Percentiles rank a stretch among this genome's conserved stretches.
Conservation (phyloP, 2,329 filamentous ascomycete genomes). For the Albifimbria verrucaria region DNA sequence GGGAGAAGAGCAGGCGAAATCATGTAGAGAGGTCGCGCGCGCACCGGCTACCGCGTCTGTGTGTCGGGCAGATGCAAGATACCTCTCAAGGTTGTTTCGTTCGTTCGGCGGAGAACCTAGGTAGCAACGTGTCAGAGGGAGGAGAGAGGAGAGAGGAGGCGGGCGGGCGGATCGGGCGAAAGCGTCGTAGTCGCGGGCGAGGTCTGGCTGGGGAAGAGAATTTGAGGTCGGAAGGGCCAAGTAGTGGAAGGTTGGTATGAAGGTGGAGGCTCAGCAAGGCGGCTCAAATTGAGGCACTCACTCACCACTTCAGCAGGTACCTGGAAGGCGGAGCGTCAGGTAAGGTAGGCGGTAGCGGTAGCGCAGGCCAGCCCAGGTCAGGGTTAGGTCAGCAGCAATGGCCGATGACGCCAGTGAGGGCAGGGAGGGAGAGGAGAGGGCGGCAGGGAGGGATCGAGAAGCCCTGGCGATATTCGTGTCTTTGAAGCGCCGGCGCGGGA, state of each 20-base stretch:
- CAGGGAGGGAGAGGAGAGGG: conserved; percentile 7
- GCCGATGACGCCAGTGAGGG: conserved; percentile 27
- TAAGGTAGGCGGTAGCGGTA: neutral
- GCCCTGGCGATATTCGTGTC: conserved; percentile 4
- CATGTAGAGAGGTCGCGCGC: conserved; percentile 32
- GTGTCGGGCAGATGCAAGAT: conserved; percentile 10
- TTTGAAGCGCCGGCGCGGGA: conserved; percentile 9
- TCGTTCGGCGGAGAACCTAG: conserved; percentile 9
- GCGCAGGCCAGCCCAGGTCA: conserved; percentile 20
- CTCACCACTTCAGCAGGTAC: conserved; percentile 2
- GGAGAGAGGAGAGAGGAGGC: neutral
- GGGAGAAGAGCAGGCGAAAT: conserved; percentile 29
- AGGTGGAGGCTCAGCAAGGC: conserved; percentile 23
- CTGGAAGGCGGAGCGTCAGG: neutral
- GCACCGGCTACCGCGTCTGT: conserved; percentile 24
- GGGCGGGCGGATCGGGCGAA: neutral
- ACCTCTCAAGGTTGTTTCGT: conserved; percentile 14
- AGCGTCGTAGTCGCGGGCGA: neutral
- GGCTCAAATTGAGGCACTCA: conserved; percentile 35
- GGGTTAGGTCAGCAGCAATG: conserved; percentile 38
- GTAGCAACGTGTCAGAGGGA: neutral
- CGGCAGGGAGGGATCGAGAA: conserved; percentile 6
- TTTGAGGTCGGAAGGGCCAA: conserved; percentile 13
- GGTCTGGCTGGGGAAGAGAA: conserved; percentile 2
- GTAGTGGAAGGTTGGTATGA: conserved; percentile 2